Conservation (phyloP, 306 rosid species). For the Cucurbita ficifolia region DNA sequence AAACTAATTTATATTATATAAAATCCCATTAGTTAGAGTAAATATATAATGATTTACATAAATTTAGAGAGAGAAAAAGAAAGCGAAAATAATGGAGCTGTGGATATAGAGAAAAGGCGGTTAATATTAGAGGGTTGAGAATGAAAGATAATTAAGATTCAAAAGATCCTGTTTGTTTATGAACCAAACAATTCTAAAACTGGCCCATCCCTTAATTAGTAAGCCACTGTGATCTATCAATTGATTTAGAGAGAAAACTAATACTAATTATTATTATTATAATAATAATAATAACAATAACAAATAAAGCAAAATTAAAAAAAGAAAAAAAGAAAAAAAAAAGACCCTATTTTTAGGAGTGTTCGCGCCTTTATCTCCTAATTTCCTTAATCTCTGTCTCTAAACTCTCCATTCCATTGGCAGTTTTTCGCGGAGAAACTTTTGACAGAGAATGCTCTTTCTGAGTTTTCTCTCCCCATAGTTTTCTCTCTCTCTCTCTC, state of each 20-base stretch:
- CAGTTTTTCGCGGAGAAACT: not conserved
- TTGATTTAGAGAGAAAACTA: not conserved
- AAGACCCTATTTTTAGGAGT: not conserved
- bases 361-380: not conserved
- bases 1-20: too few relatives aligned
- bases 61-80: too few relatives aligned
- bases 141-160: too few relatives aligned
- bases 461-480: not conserved
- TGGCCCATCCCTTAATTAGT: not conserved
- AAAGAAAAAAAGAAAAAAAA: not conserved
- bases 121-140: too few relatives aligned
- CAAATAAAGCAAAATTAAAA: too few relatives aligned
- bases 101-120: too few relatives aligned
- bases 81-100: too few relatives aligned
- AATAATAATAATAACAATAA: too few relatives aligned
- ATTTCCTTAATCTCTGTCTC: not conserved
- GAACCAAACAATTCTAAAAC: not conserved
- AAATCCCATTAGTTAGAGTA: too few relatives aligned
- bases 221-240: not conserved
- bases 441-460: slow-evolving; percentile 11
- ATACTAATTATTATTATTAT: too few relatives aligned
- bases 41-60: too few relatives aligned
- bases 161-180: too few relatives aligned
- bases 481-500: not conserved
- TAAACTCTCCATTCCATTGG: not conserved